Evolutionary conservation across 1,284 basidiomycete genomes (phyloP).

Genomic region (Ceratobasidium sp.): DNA sequence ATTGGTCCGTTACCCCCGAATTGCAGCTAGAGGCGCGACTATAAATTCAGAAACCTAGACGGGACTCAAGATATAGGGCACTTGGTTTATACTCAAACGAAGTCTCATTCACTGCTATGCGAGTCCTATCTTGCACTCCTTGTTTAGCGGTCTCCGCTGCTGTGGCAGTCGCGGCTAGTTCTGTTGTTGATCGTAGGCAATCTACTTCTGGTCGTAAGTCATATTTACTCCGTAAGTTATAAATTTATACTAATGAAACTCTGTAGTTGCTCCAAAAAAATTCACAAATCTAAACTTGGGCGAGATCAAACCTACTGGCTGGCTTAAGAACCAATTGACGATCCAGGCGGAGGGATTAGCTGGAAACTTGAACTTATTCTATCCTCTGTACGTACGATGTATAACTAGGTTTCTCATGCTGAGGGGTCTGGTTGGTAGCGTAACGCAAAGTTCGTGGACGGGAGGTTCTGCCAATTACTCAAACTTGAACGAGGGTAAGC

Average conservation of each 20-base stretch:
- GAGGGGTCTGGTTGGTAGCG: neutral
- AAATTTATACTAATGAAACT: no score
- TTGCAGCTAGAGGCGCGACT: neutral
- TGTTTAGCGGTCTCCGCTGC: neutral
- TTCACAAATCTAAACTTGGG: constrained; percentile 33
- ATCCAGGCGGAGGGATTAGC: constrained; percentile 38
- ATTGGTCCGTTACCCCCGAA: neutral
- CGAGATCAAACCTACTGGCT: constrained; percentile 41
- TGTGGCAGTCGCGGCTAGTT: neutral
- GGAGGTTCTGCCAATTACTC: constrained; percentile 40
- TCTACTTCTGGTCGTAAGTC: constrained; percentile 17
- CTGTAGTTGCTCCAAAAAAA: constrained; percentile 23
- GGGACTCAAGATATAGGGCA: neutral
- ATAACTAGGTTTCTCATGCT: neutral
- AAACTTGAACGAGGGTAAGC: constrained; percentile 40
- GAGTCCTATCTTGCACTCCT: neutral
- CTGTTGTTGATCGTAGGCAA: constrained; percentile 4
- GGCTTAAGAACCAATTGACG: constrained; percentile 34
- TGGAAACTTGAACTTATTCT: constrained; percentile 37
- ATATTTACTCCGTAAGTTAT: no score
- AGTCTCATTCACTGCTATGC: neutral
- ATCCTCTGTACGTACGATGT: constrained; percentile 21
- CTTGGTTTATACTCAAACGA: neutral
- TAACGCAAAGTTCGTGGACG: constrained; percentile 33
- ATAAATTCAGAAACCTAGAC: no score